Percentiles rank a stretch among this genome's conserved stretches.
Evolutionary conservation across 192 early-diverging fungal genomes (phyloP).

Genomic region (Martensiomyces pterosporus): DNA sequence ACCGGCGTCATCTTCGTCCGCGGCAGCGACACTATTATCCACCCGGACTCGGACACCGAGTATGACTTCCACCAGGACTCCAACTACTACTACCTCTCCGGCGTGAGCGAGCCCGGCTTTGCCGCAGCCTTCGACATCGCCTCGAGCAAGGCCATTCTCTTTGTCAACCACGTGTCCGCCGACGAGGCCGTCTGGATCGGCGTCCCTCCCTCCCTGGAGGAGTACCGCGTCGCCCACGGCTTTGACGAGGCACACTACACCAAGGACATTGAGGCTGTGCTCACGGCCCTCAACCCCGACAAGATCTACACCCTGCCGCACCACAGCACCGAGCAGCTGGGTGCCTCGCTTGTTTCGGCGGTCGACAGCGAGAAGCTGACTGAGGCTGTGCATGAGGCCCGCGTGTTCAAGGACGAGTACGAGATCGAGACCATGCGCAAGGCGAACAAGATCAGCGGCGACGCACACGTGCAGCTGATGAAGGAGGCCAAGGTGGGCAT

Average conservation of each 20-base stretch:
- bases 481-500: slow-evolving; percentile 56
- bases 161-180: slow-evolving; percentile 60
- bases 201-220: slow-evolving; percentile 52
- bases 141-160: slow-evolving; percentile 56
- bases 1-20: slow-evolving; percentile 59
- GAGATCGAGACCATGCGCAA: slow-evolving; percentile 77
- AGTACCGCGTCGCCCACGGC: slow-evolving; percentile 57
- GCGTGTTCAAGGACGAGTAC: slow-evolving; percentile 72
- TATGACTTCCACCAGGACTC: slow-evolving; percentile 80
- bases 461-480: slow-evolving; percentile 81
- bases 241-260: slow-evolving; percentile 67
- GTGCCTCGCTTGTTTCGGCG: slow-evolving; percentile 6
- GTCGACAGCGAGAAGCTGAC: slow-evolving; percentile 43
- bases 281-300: slow-evolving; percentile 41
- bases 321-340: slow-evolving; percentile 40
- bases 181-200: slow-evolving; percentile 85
- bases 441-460: slow-evolving; percentile 68
- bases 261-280: slow-evolving; percentile 48
- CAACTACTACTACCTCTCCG: slow-evolving; percentile 85
- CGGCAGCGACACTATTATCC: slow-evolving; percentile 52
- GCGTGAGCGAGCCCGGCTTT: slow-evolving; percentile 70
- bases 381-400: slow-evolving; percentile 68
- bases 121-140: slow-evolving; percentile 66
- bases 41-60: slow-evolving; percentile 76
- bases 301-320: slow-evolving; percentile 52